phyloP scores from a whole-genome alignment of 371 early-diverging fungal species.

The Saksenaea oblongispora region DNA sequence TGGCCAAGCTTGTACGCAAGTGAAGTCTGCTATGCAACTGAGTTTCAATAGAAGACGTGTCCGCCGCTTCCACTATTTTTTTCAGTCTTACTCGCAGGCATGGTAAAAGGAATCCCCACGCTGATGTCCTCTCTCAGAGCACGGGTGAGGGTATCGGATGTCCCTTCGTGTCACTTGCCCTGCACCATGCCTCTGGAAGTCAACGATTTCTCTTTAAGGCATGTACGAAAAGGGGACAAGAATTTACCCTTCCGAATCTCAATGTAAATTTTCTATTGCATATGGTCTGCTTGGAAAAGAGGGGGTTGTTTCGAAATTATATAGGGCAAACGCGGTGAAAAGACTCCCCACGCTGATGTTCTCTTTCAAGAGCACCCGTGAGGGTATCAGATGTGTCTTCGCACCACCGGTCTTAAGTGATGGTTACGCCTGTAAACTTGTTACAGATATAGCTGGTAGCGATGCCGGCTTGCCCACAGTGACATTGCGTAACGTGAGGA shows the following conservation, averaged over 20 bases:
- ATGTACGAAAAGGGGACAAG: no score
- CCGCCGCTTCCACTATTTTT: background rate
- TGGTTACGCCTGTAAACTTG: background rate
- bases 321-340: no score
- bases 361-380: background rate
- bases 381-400: background rate
- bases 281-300: no score
- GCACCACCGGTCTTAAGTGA: background rate
- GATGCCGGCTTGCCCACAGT: background rate
- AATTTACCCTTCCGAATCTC: no score
- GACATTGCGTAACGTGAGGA: background rate
- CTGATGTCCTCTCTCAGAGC: no score
- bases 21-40: background rate
- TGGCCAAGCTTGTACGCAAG: background rate
- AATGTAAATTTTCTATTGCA: no score
- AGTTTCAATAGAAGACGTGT: background rate
- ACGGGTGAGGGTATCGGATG: no score
- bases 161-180: no score
- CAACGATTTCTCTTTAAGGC: no score
- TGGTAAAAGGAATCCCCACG: background rate
- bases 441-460: background rate
- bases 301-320: no score
- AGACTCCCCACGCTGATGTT: background rate
- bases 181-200: no score
- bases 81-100: background rate